A percentile compares a stretch with the other conserved stretches of the same genome.
phyloP scores from a whole-genome alignment of 768 basidiomycete genomes.

The Psilocybe sp. region DNA sequence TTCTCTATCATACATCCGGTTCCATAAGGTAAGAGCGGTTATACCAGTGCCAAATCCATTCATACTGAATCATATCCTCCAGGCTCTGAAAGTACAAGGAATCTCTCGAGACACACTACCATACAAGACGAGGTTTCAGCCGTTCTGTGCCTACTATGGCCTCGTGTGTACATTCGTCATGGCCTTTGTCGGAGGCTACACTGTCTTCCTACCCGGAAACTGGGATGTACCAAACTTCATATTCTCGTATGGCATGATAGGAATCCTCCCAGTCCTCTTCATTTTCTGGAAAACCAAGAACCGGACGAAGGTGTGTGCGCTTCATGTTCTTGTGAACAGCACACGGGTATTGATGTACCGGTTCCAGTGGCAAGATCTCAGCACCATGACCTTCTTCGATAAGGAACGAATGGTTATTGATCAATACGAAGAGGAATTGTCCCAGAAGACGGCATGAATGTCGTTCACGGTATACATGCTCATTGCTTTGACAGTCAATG shows the following conservation, averaged over 20 bases:
- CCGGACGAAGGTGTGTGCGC: constrained; percentile 35
- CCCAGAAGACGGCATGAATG: background rate
- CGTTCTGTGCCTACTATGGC: constrained; percentile 49
- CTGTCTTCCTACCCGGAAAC: constrained; percentile 48
- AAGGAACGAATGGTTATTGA: constrained; percentile 41
- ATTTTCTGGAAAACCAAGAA: constrained; percentile 43
- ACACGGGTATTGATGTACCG: background rate
- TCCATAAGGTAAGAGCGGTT: constrained; percentile 33
- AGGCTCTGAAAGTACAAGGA: constrained; percentile 42
- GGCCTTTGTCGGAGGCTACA: constrained; percentile 49
- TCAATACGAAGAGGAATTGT: constrained; percentile 34
- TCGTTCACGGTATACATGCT: background rate
- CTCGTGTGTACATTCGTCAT: constrained; percentile 40
- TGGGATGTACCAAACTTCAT: constrained; percentile 48
- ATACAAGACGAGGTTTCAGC: constrained; percentile 47
- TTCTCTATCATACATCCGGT: constrained; percentile 46
- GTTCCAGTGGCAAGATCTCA: constrained; percentile 35
- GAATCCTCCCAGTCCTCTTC: constrained; percentile 39
- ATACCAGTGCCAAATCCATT: background rate
- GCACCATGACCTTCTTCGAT: constrained; percentile 43
- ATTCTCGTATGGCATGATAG: constrained; percentile 50
- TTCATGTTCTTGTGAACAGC: background rate
- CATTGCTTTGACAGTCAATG: too few relatives aligned
- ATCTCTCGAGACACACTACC: constrained; percentile 45
- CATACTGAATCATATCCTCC: background rate